These are phyloP conservation scores for Mariannaea elegans DNA, from an alignment of 2,329 filamentous ascomycete genomes.

Conservation along the genomic window DNA sequence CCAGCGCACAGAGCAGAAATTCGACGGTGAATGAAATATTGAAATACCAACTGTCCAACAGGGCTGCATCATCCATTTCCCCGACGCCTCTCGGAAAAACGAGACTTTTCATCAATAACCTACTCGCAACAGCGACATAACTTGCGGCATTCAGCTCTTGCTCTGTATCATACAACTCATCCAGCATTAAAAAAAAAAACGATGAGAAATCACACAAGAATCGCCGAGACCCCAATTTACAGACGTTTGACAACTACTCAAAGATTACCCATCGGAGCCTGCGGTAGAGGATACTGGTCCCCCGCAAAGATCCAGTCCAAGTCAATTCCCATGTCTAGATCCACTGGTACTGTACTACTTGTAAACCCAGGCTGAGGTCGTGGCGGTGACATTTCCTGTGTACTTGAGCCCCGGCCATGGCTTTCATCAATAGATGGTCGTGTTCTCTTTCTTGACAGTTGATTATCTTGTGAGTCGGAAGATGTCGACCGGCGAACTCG, in stretches of 20 bases:
- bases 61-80: no score
- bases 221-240: not conserved
- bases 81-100: no score
- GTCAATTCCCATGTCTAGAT: constrained; percentile 28
- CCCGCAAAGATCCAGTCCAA: constrained; percentile 32
- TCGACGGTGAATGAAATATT: no score
- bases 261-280: constrained; percentile 1
- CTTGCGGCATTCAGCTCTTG: not conserved
- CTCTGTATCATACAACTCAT: not conserved
- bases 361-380: constrained; percentile 16
- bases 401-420: not conserved
- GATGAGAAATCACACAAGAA: not conserved
- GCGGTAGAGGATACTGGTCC: constrained; percentile 21
- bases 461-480: not conserved
- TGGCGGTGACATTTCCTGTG: constrained; percentile 12
- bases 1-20: no score
- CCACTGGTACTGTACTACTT: constrained; percentile 15
- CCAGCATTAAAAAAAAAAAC: not conserved
- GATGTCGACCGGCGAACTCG: constrained; percentile 11
- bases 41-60: no score
- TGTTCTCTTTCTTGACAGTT: constrained; percentile 27
- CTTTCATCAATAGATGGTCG: constrained; percentile 19
- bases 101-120: no score
- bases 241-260: not conserved
- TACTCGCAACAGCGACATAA: no score